Evolutionary conservation across 2,329 filamentous ascomycete species (phyloP), one percentile per base, ranked within the genome.

Genomic region (Monosporascus cannonballus): DNA sequence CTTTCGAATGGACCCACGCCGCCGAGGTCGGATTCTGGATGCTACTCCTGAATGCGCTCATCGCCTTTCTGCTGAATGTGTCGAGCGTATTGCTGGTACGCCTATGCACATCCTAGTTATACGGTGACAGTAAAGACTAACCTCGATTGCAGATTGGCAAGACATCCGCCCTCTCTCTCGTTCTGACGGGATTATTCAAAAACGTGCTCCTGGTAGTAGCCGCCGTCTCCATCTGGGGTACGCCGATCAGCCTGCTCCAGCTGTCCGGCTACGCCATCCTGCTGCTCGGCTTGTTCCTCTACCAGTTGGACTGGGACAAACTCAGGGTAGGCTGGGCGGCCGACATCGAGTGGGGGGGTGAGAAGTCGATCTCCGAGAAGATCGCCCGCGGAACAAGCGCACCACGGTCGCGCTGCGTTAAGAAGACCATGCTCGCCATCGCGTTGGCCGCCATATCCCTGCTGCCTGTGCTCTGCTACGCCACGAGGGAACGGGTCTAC

Each of bases 71-170:
- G 61, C 76, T 94, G 59, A 95, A 94, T 71, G 80, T 94, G 36
- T 87, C 88, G 41, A 89, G 90, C 58, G 89, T 94, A n/a, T 90
- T 91, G 73, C 68, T 95, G 71, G 89, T 93, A 80, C 65, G 86
- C 75, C 20, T n/a, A 6, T 22, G 17, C 17, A 46, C 25, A 3
- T 18, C 14, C 14, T 17, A n/a, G 4, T n/a, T n/a, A 14, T 17
- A 46, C 22, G 30, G 30, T 14, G 27, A 17, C 18, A 17, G 24
- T 45, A 38, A 1, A 20, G 17, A 41, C 27, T 54, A 27, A 60
- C 44, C 20, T 51, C 5, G 42, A 24, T 25, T 36, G 24, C 63
- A 93, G 88, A 95, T 95, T 64, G 89, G 90, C 68, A 91, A 89
- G 73, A 95, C 90, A 7, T 95, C 90, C 2, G 88, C 87, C 52